phyloP scores from a whole-genome alignment of 225 moss, liverwort and hornwort species.

The Straminergon stramineum region DNA sequence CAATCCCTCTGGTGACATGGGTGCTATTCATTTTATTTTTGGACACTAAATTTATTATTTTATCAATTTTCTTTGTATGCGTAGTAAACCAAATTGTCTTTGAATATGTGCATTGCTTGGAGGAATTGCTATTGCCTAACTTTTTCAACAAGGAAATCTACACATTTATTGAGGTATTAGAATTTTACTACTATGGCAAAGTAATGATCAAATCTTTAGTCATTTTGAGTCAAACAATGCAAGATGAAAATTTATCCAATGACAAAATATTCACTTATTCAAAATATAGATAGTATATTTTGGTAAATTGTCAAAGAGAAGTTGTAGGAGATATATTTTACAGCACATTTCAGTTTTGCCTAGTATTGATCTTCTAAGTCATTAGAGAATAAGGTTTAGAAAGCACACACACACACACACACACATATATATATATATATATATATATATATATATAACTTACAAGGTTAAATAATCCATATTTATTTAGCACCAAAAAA shows the following conservation, averaged over 20 bases:
- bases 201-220: accelerated
- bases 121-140: neutral
- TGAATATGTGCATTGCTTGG: accelerated
- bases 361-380: accelerated
- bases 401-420: no score
- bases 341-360: neutral
- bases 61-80: neutral
- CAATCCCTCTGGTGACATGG: accelerated
- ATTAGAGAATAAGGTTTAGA: neutral
- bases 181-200: neutral
- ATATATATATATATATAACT: no score
- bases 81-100: neutral
- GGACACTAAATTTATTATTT: neutral
- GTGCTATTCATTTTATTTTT: neutral
- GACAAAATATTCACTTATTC: accelerated
- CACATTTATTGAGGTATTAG: neutral
- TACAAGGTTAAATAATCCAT: no score
- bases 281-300: neutral
- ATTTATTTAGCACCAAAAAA: neutral
- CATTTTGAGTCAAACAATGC: neutral
- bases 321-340: neutral
- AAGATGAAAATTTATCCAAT: neutral
- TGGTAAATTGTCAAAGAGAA: neutral
- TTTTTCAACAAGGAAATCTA: neutral
- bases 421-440: no score